These are phyloP conservation scores for Stromatinia cepivora DNA, from an alignment of 2,329 filamentous ascomycete genomes.

Conservation along the genomic window DNA sequence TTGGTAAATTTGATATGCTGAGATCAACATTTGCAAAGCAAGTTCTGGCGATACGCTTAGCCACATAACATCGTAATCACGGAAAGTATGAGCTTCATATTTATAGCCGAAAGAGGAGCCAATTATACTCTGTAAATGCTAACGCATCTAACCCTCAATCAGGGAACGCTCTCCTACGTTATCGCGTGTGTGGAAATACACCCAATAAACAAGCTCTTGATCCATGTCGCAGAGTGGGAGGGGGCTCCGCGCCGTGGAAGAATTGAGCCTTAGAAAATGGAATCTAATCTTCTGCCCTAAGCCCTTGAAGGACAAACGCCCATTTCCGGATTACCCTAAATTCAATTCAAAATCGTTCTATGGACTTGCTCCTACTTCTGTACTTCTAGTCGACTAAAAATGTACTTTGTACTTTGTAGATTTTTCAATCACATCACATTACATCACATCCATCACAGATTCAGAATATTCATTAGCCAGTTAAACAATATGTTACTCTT, in stretches of 20 bases:
- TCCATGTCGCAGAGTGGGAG: background rate
- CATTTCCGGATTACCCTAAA: too few species aligned
- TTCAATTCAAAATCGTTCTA: background rate
- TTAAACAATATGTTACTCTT: background rate
- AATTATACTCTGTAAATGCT: background rate
- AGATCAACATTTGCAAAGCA: background rate
- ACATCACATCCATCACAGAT: conserved; percentile 8
- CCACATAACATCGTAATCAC: background rate
- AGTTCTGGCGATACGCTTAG: background rate
- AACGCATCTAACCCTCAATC: background rate
- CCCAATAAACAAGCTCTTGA: background rate
- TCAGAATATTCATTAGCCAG: background rate
- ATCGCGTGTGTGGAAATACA: background rate
- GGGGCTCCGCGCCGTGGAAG: background rate
- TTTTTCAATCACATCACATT: conserved; percentile 11
- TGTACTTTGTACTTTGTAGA: background rate
- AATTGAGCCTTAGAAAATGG: background rate
- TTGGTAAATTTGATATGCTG: conserved; percentile 17
- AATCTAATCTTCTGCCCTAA: background rate
- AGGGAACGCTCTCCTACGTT: background rate
- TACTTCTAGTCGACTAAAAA: background rate
- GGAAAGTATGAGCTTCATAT: background rate
- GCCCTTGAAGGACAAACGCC: background rate
- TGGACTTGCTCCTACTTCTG: background rate
- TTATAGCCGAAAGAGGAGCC: too few species aligned